Conservation (phyloP, 1,284 basidiomycete species). For the Pterula multifida region DNA sequence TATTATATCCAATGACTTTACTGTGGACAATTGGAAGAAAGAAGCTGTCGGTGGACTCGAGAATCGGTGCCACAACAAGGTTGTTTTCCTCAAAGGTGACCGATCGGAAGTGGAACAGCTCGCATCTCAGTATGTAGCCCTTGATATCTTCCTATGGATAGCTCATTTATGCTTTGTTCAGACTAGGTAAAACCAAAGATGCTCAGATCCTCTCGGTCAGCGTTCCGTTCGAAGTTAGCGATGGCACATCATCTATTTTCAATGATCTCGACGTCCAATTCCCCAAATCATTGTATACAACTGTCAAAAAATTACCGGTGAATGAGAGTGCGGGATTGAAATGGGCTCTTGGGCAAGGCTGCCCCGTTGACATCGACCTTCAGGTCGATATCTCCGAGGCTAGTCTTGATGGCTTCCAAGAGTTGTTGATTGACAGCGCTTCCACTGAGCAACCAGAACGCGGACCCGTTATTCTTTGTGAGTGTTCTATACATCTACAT, state of each 20-base stretch:
- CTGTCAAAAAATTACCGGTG: constrained; percentile 36
- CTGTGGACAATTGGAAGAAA: constrained; percentile 35
- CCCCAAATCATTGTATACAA: constrained; percentile 41
- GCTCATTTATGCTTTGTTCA: constrained; percentile 10
- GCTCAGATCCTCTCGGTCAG: constrained; percentile 34
- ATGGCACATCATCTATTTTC: constrained; percentile 26
- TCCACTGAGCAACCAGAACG: constrained; percentile 30
- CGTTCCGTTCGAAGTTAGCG: constrained; percentile 45
- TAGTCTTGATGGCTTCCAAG: constrained; percentile 64
- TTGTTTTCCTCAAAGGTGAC: constrained; percentile 33
- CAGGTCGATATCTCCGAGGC: constrained; percentile 40
- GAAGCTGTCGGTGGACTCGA: constrained; percentile 35
- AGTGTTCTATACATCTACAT: constrained; percentile 18
- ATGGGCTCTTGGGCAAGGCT: constrained; percentile 51
- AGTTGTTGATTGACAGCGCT: constrained; percentile 49
- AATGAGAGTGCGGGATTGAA: constrained; percentile 38
- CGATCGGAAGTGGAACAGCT: constrained; percentile 24
- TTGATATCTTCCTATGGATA: constrained; percentile 11
- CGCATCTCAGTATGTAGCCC: constrained; percentile 23
- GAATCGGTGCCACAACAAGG: constrained; percentile 34
- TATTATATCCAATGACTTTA: constrained; percentile 26
- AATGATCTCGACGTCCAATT: constrained; percentile 28
- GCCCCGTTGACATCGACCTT: constrained; percentile 60
- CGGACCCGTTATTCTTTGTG: constrained; percentile 65
- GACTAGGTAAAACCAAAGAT: constrained; percentile 25